Base-by-base conservation (phyloP, 257 asterid genomes). In the Parsonsia alboflavescens region DNA sequence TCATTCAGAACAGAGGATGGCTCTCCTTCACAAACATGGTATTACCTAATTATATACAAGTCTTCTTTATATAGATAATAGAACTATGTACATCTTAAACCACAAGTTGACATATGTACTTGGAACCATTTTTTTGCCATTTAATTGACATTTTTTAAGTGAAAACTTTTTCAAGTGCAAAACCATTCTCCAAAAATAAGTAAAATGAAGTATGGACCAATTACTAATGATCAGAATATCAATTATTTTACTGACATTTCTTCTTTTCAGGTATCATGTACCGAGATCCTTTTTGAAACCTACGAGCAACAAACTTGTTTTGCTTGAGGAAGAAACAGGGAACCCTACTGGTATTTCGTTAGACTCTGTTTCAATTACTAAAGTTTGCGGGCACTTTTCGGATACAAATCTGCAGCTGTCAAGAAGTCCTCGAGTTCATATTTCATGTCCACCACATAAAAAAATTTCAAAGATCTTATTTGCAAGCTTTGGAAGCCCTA, bases 221-320 rank as follows among this genome's bases (percentile, higher is more conserved):
- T 33, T 33, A 33, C 1, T 33, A 33, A 33, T 33, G 39, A 33
- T 33, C 39, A 33, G n/a, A 33, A 33, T 33, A 57, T n/a, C 64
- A 26, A 26, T 61, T 62, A 10, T 6, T 11, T 5, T 62, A 5
- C 7, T 77, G 36, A 62, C 68, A 49, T 75, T 64, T 49, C 59
- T 62, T 53, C 36, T 68, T 73, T 79, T 39, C 65, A 93, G 98
- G 97, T 88, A 89, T 83, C 88, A 90, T 59, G 74, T 93, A 77
- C 98, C 98, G 75, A 86, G 97, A 77, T 89, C 96, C 63, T 93
- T 88, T 84, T 89, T 93, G 54, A 86, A 80, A 78, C 89, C 93
- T 72, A 80, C 13, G 10, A 59, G 81, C 52, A 93, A 93, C 85
- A 82, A 77, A 5, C 59, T 93, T 74, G 91, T 93, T 53, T 50